phyloP scores from a whole-genome alignment of 169 alveolate genomes.

The Plasmodium inui region DNA sequence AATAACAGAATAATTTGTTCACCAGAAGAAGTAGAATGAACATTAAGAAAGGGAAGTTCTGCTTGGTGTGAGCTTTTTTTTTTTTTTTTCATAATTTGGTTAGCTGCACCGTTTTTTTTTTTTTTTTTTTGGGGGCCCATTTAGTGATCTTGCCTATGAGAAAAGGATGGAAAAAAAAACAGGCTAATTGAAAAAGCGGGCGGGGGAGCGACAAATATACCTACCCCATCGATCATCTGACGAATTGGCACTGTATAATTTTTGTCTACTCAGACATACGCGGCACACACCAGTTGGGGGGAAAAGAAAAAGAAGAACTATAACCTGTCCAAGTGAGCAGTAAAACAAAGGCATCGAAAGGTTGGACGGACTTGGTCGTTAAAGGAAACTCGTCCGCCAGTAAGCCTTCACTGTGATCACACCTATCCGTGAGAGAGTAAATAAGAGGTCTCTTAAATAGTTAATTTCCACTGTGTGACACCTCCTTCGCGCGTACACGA shows the following conservation, averaged over 20 bases:
- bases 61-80: background rate
- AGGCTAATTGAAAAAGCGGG: background rate
- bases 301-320: background rate
- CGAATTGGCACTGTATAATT: background rate
- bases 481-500: background rate
- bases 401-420: background rate
- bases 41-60: background rate
- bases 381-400: background rate
- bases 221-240: background rate
- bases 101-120: background rate
- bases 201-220: background rate
- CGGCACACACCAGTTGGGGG: background rate
- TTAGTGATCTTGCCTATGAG: background rate
- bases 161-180: background rate
- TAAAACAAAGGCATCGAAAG: background rate
- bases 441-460: background rate
- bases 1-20: background rate
- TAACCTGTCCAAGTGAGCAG: background rate
- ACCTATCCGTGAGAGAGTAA: background rate
- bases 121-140: background rate
- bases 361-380: background rate
- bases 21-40: background rate
- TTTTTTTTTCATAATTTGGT: background rate
- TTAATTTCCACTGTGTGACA: background rate
- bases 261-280: background rate